Evolutionary conservation across 108 stramenopile species (phyloP).

Genomic region (Cyclotella sp.): DNA sequence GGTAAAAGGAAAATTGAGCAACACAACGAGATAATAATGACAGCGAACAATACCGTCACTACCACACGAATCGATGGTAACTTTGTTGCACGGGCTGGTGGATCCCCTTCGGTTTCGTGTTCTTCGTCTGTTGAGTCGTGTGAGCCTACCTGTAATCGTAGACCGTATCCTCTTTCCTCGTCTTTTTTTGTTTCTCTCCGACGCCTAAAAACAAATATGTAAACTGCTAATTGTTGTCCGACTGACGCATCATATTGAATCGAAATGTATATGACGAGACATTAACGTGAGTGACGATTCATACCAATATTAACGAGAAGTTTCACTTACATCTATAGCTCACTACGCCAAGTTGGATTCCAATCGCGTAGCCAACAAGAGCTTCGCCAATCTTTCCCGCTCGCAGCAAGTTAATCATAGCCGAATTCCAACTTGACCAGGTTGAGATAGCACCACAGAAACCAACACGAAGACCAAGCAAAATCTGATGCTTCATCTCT

Average conservation of each 20-base stretch:
- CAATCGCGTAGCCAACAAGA: constrained; percentile 70
- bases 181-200: constrained; percentile 66
- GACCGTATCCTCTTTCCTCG: constrained; percentile 76
- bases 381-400: constrained; percentile 70
- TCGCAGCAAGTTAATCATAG: constrained; percentile 72
- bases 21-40: constrained; percentile 52
- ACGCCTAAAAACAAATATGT: constrained; percentile 82
- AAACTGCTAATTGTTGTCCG: constrained; percentile 84
- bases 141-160: constrained; percentile 61
- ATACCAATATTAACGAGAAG: neutral
- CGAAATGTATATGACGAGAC: neutral
- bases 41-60: constrained; percentile 72
- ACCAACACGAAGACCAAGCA: constrained; percentile 80
- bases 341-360: constrained; percentile 78
- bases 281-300: neutral
- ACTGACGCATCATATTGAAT: neutral
- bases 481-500: constrained; percentile 81
- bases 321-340: constrained; percentile 60
- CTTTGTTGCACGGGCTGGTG: constrained; percentile 14
- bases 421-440: constrained; percentile 79
- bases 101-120: neutral
- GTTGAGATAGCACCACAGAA: constrained; percentile 83
- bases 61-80: constrained; percentile 72
- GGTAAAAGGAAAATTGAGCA: constrained; percentile 73
- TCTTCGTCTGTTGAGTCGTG: constrained; percentile 28